Percentiles rank a stretch among this genome's conserved stretches.
Conservation (phyloP, 2,329 filamentous ascomycete species). For the Xylaria sp. region DNA sequence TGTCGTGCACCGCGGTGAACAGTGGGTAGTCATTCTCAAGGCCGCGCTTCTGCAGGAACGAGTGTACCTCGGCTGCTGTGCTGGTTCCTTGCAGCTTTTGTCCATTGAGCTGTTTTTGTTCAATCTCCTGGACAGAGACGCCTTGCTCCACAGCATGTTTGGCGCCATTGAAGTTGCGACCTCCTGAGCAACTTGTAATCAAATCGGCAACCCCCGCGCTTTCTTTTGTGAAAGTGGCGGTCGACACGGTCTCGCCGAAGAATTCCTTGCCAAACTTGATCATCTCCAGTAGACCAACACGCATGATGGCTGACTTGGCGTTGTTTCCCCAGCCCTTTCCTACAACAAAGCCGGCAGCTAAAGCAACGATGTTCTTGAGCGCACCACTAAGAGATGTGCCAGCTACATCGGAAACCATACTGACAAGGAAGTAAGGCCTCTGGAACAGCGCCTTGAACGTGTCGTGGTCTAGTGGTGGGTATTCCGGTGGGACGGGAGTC, state of each 20-base stretch:
- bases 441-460: constrained; percentile 89
- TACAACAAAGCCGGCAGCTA: constrained; percentile 93
- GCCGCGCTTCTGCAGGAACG: constrained; percentile 79
- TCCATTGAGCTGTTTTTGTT: constrained; percentile 88
- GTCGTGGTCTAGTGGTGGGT: constrained; percentile 83
- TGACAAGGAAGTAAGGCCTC: constrained; percentile 96
- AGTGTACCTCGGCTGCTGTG: constrained; percentile 90
- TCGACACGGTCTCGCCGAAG: constrained; percentile 80
- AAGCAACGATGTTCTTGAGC: constrained; percentile 94
- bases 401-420: constrained; percentile 92
- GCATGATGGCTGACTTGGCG: constrained; percentile 98
- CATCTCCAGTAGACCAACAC: constrained; percentile 94
- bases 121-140: constrained; percentile 82
- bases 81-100: constrained; percentile 97
- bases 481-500: constrained; percentile 77
- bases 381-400: constrained; percentile 94
- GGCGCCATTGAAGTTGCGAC: constrained; percentile 92
- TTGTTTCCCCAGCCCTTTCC: constrained; percentile 98
- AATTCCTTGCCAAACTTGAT: constrained; percentile 94
- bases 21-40: constrained; percentile 86
- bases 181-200: constrained; percentile 91
- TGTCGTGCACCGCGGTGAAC: constrained; percentile 86
- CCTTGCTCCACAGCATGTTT: constrained; percentile 83
- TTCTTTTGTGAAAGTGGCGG: constrained; percentile 93
- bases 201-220: constrained; percentile 94